phyloP scores from a whole-genome alignment of 768 basidiomycete species.

The Hygrocybe punicea region DNA sequence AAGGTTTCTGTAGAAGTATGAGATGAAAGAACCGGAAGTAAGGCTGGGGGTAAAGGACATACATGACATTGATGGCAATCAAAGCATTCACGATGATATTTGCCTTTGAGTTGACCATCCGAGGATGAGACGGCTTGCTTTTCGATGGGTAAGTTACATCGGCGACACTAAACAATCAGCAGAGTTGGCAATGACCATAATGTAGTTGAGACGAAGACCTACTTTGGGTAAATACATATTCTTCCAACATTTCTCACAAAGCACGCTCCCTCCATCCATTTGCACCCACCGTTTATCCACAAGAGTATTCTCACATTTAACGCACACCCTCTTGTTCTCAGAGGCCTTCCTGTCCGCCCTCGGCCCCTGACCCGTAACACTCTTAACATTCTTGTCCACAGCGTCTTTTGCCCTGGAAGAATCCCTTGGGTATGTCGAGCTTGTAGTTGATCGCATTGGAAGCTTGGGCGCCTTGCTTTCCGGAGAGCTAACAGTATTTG shows the following conservation, averaged over 20 bases:
- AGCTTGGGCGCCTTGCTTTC: conserved; percentile 46
- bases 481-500: conserved; percentile 40
- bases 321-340: conserved; percentile 50
- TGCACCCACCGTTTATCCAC: conserved; percentile 81
- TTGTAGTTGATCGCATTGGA: conserved; percentile 55
- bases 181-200: conserved; percentile 6
- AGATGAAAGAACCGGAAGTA: neutral
- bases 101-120: conserved; percentile 93
- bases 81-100: conserved; percentile 91
- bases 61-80: conserved; percentile 83
- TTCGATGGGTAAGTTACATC: conserved; percentile 85
- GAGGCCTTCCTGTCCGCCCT: conserved; percentile 26
- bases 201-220: conserved; percentile 21
- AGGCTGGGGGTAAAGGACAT: conserved; percentile 21
- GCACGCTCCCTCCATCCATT: conserved; percentile 67
- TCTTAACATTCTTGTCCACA: conserved; percentile 9
- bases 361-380: neutral
- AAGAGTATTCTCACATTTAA: conserved; percentile 65
- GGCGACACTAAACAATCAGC: conserved; percentile 60
- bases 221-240: conserved; percentile 93
- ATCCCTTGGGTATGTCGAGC: conserved; percentile 30
- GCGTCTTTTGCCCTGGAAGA: conserved; percentile 22
- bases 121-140: conserved; percentile 86
- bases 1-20: conserved; percentile 58
- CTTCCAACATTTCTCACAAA: conserved; percentile 95